Evolutionary conservation across 2,329 filamentous ascomycete genomes (phyloP).

Genomic region (Cladophialophora immunda): DNA sequence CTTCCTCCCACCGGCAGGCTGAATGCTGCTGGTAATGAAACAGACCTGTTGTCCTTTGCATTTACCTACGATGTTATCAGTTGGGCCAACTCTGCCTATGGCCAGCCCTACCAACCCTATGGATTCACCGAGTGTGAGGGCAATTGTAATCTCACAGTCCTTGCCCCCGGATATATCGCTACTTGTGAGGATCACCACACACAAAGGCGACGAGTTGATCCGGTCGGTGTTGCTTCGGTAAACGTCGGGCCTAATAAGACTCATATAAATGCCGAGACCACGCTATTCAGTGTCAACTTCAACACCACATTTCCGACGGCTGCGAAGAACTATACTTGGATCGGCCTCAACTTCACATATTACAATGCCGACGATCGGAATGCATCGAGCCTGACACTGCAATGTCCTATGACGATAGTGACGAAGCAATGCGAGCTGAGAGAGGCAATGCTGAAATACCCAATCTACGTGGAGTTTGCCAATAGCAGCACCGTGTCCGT

Average conservation of each 20-base stretch:
- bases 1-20: background rate
- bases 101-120: background rate
- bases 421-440: background rate
- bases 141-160: background rate
- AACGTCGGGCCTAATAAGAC: background rate
- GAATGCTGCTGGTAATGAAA: background rate
- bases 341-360: background rate
- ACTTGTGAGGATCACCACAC: background rate
- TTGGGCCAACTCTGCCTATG: background rate
- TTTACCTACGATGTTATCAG: background rate
- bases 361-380: background rate
- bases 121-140: background rate
- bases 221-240: background rate
- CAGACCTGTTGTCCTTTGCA: background rate
- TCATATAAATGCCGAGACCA: background rate
- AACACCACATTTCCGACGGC: background rate
- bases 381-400: background rate
- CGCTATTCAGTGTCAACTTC: background rate
- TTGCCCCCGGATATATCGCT: background rate
- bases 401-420: background rate
- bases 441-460: background rate
- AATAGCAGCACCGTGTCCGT: background rate
- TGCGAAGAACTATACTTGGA: background rate
- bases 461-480: background rate
- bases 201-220: background rate